Evolutionary conservation across 1,284 basidiomycete species (phyloP), one percentile per base, ranked within the genome.

Genomic region (Chondrostereum purpureum): DNA sequence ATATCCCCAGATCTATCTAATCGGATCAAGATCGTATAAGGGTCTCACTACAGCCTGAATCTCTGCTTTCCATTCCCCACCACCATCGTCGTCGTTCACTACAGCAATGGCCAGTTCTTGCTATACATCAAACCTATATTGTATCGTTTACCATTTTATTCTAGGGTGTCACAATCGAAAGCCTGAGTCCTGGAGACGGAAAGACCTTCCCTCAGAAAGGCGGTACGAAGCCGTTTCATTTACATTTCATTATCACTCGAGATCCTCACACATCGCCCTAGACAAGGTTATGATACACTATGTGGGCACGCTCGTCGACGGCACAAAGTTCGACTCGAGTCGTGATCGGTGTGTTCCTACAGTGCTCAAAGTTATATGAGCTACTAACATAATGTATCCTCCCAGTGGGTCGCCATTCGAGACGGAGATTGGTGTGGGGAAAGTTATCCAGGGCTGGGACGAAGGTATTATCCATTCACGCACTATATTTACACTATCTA

Each of bases 371-470:
- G 33, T 16, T n/a, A n/a, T n/a, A n/a, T n/a, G 23, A 11, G 18
- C 24, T 19, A 18, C n/a, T 39, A 19, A n/a, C 13, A 35, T n/a
- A 36, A 24, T 21, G n/a, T n/a, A n/a, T n/a, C n/a, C n/a, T n/a
- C n/a, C 5, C 46, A 86, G 84, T 42, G 65, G 66, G 0, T 6
- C 8, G 0, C 80, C 88, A 2, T 93, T 93, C 65, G 61, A 70
- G 57, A 90, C 87, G 17, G 61, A 75, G 58, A 92, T 94, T 54
- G 89, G 88, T 45, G 71, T 82, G 38, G 85, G 84, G 27, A 81
- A 81, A 62, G 89, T 92, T 45, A 92, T 92, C 68, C 83, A 75
- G 62, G 91, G 90, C 35, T 94, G 91, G 91, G 90, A 94, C 60
- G 89, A 92, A 66, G 89, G 90, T 88, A 58, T n/a, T n/a, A n/a